Evolutionary conservation across 441 rosid genomes (phyloP).

Genomic region (Erodium texanum): DNA sequence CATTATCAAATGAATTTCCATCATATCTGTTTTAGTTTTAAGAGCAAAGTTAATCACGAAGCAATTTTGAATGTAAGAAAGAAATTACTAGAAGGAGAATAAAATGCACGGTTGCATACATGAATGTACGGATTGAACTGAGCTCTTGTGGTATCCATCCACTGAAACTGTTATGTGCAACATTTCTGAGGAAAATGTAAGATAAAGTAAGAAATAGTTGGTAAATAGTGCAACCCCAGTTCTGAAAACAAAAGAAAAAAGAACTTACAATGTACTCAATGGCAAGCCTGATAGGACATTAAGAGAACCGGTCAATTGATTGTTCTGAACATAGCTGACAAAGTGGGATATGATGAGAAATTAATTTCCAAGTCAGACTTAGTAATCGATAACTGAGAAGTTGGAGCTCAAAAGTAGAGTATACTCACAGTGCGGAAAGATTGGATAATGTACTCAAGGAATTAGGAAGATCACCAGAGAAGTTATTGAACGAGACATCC

Average conservation of each 20-base stretch:
- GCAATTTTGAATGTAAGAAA: not conserved
- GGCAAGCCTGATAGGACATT: constrained; percentile 53
- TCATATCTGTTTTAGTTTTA: constrained; percentile 48
- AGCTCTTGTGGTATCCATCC: constrained; percentile 89
- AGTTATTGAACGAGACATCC: constrained; percentile 88
- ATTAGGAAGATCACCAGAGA: constrained; percentile 78
- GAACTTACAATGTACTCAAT: constrained; percentile 67
- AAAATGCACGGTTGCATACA: constrained; percentile 38
- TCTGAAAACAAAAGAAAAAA: not conserved
- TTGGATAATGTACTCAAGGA: constrained; percentile 58
- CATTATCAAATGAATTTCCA: constrained; percentile 78
- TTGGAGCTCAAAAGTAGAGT: constrained; percentile 7
- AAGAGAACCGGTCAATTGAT: constrained; percentile 75
- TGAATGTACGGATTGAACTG: constrained; percentile 47
- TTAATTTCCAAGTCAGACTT: not conserved
- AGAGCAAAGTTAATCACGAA: constrained; percentile 10
- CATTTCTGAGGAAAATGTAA: constrained; percentile 49
- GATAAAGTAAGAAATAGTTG: constrained; percentile 15
- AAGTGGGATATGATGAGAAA: constrained; percentile 22
- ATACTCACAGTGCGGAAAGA: constrained; percentile 70
- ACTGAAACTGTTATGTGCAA: constrained; percentile 73
- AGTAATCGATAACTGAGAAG: not conserved
- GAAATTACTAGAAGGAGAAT: constrained; percentile 2
- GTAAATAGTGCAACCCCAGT: not conserved
- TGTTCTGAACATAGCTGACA: constrained; percentile 81